A percentile compares a stretch with the other conserved stretches of the same genome.
phyloP scores from a whole-genome alignment of 1,284 basidiomycete genomes.

The Cronartium quercuum region DNA sequence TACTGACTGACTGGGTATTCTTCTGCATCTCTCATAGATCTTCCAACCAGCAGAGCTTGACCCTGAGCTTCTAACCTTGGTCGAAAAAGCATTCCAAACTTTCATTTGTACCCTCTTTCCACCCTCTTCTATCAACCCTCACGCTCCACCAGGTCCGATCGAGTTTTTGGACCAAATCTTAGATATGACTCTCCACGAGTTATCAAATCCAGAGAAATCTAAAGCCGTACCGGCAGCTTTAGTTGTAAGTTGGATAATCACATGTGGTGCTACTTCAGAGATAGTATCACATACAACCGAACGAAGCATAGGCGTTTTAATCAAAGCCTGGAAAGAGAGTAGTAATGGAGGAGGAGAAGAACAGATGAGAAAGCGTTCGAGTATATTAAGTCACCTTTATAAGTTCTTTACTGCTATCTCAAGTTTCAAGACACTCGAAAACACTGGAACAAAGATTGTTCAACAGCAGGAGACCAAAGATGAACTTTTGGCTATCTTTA shows the following conservation, averaged over 20 bases:
- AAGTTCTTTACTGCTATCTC: slow-evolving; percentile 20
- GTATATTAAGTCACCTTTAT: slow-evolving; percentile 23
- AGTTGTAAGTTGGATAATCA: slow-evolving; percentile 53
- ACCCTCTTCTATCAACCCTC: slow-evolving; percentile 43
- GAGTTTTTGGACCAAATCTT: slow-evolving; percentile 65
- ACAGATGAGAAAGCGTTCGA: background rate
- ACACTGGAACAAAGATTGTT: background rate
- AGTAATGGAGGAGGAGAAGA: background rate
- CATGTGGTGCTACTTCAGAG: slow-evolving; percentile 14
- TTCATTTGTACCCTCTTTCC: slow-evolving; percentile 68
- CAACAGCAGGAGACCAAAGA: background rate
- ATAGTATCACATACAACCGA: slow-evolving; percentile 15
- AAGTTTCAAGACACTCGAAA: background rate
- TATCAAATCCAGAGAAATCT: slow-evolving; percentile 83
- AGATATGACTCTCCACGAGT: slow-evolving; percentile 67
- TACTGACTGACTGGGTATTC: slow-evolving; percentile 3
- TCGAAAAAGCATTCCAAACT: slow-evolving; percentile 63
- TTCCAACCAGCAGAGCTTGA: slow-evolving; percentile 72
- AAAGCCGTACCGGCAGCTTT: slow-evolving; percentile 77
- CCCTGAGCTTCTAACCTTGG: slow-evolving; percentile 62
- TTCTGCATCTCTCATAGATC: slow-evolving; percentile 56
- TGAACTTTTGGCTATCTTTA: slow-evolving; percentile 16
- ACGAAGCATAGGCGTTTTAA: background rate
- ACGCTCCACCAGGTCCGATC: slow-evolving; percentile 48
- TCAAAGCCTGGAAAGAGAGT: slow-evolving; percentile 25